Evolutionary conservation across 2,329 filamentous ascomycete genomes (phyloP).

Genomic region (Hysterium pulicare): DNA sequence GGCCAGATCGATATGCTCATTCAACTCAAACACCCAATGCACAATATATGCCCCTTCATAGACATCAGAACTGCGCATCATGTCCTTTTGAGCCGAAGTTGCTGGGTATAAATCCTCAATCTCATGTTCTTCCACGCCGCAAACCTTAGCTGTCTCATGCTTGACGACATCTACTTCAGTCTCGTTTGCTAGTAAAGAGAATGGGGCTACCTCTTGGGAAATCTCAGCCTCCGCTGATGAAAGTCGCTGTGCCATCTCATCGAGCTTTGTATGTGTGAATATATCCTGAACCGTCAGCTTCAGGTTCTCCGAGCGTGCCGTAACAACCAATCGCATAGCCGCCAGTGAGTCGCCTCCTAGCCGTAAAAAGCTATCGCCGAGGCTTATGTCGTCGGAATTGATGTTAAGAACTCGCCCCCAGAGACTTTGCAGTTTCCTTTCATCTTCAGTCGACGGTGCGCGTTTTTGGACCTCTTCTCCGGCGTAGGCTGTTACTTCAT

Average conservation of each 20-base stretch:
- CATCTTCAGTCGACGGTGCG: background rate
- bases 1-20: slow-evolving; percentile 23
- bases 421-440: slow-evolving; percentile 1
- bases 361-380: slow-evolving; percentile 59
- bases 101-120: slow-evolving; percentile 43
- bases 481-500: slow-evolving; percentile 7
- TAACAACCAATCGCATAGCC: slow-evolving; percentile 59
- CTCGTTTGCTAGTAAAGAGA: slow-evolving; percentile 27
- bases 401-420: slow-evolving; percentile 8
- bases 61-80: slow-evolving; percentile 39
- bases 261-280: slow-evolving; percentile 47
- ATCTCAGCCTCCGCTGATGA: slow-evolving; percentile 18
- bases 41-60: slow-evolving; percentile 37
- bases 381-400: slow-evolving; percentile 42
- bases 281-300: slow-evolving; percentile 55
- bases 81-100: slow-evolving; percentile 40
- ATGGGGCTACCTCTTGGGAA: slow-evolving; percentile 23
- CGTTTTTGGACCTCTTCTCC: background rate
- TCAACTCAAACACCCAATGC: slow-evolving; percentile 32
- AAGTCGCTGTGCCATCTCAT: slow-evolving; percentile 44
- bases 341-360: slow-evolving; percentile 60
- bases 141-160: slow-evolving; percentile 37
- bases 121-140: slow-evolving; percentile 16
- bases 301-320: slow-evolving; percentile 48
- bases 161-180: slow-evolving; percentile 31